phyloP scores from a whole-genome alignment of 768 basidiomycete species.

The Candolleomyces aberdarensis region DNA sequence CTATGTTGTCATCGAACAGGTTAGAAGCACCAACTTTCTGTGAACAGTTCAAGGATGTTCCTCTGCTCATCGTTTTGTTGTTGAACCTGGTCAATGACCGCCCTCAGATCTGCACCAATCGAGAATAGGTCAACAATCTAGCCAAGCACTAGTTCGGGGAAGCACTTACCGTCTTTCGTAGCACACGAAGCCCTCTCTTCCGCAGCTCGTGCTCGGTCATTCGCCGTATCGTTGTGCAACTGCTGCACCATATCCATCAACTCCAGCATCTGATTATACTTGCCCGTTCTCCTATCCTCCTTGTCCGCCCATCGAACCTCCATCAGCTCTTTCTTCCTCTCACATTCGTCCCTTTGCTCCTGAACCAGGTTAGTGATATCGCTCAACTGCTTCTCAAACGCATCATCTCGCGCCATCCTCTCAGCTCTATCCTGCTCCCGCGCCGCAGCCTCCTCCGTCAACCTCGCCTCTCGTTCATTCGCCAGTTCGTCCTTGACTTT shows the following conservation, averaged over 20 bases:
- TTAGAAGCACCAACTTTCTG: conserved; percentile 46
- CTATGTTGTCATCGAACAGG: background rate
- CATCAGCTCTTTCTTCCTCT: conserved; percentile 55
- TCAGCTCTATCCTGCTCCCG: conserved; percentile 60
- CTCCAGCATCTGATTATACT: conserved; percentile 54
- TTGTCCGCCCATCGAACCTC: conserved; percentile 68
- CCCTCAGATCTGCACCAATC: conserved; percentile 47
- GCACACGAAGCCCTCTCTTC: conserved; percentile 52
- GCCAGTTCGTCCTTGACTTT: conserved; percentile 58
- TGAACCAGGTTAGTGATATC: conserved; percentile 76
- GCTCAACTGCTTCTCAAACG: conserved; percentile 53
- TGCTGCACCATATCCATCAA: conserved; percentile 60
- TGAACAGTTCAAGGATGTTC: conserved; percentile 50
- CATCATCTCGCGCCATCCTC: conserved; percentile 56
- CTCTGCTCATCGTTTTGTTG: conserved; percentile 59
- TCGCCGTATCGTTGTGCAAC: conserved; percentile 54
- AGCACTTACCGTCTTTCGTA: conserved; percentile 49
- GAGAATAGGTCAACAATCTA: conserved; percentile 11
- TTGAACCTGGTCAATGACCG: conserved; percentile 55
- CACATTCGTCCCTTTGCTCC: conserved; percentile 57
- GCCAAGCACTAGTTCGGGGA: conserved; percentile 10
- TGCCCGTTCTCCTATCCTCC: conserved; percentile 50
- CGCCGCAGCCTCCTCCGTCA: conserved; percentile 58
- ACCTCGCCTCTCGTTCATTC: conserved; percentile 54
- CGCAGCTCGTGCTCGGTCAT: conserved; percentile 47